Evolutionary conservation across 768 basidiomycete species (phyloP).

Genomic region (Mycena kentingensis): DNA sequence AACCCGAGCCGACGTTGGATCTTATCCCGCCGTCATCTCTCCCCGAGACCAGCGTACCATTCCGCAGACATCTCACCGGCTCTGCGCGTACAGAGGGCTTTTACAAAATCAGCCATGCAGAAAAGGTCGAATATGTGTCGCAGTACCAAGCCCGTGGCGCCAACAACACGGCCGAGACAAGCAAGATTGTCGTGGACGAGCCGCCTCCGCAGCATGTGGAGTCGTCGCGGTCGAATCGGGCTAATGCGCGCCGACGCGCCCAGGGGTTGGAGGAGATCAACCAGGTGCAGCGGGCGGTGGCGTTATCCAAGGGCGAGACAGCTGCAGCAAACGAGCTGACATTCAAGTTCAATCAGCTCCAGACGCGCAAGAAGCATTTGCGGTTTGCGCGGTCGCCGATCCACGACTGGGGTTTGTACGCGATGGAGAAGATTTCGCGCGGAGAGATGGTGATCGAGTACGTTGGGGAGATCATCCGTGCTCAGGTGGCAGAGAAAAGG

Average conservation of each 20-base stretch:
- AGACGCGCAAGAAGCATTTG: conserved; percentile 96
- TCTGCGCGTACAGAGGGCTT: conserved; percentile 93
- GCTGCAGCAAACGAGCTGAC: conserved; percentile 60
- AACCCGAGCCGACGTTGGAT: conserved; percentile 27
- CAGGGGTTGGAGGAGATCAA: conserved; percentile 95
- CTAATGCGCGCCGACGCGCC: conserved; percentile 87
- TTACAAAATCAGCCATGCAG: conserved; percentile 90
- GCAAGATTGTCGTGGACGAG: conserved; percentile 44
- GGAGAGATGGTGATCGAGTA: conserved; percentile 99
- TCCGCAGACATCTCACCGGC: conserved; percentile 79
- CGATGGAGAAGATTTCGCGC: conserved; percentile 90
- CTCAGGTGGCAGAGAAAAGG: conserved; percentile 93
- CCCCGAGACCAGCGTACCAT: conserved; percentile 44
- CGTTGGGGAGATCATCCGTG: conserved; percentile 95
- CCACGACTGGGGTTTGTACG: conserved; percentile 98
- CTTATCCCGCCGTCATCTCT: conserved; percentile 32
- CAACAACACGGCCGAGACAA: conserved; percentile 41
- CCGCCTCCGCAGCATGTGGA: conserved; percentile 58
- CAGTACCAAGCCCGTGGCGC: conserved; percentile 75
- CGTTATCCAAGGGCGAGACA: conserved; percentile 73
- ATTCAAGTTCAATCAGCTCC: conserved; percentile 99
- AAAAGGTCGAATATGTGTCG: conserved; percentile 90
- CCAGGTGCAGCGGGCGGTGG: conserved; percentile 80
- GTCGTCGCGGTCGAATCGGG: conserved; percentile 87
- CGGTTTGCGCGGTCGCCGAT: conserved; percentile 94